phyloP scores from a whole-genome alignment of 352 stramenopile genomes.

The Phytophthora kernoviae region DNA sequence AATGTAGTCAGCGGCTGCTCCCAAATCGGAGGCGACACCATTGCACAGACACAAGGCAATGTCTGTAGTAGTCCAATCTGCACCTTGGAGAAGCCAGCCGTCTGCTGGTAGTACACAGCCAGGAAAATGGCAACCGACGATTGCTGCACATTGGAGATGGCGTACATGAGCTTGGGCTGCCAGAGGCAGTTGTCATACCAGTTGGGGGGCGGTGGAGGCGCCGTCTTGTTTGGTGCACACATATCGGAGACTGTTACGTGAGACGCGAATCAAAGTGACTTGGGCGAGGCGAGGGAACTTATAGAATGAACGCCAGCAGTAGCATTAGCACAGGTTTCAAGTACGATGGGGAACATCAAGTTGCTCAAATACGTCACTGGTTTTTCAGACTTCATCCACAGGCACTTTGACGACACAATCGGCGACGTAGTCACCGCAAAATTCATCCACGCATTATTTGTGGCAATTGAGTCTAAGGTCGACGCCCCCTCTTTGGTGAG shows the following conservation, averaged over 20 bases:
- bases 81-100: constrained; percentile 62
- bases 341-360: background rate
- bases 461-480: constrained; percentile 1
- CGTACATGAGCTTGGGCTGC: constrained; percentile 81
- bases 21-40: constrained; percentile 71
- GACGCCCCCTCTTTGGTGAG: constrained; percentile 12
- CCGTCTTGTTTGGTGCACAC: constrained; percentile 13
- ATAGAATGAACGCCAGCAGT: constrained; percentile 20
- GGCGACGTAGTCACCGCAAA: constrained; percentile 22
- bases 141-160: constrained; percentile 52
- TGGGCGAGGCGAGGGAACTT: constrained; percentile 5
- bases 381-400: constrained; percentile 31
- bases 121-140: constrained; percentile 77
- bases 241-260: constrained; percentile 12
- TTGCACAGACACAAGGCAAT: constrained; percentile 59
- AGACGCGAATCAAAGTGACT: constrained; percentile 9
- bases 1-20: constrained; percentile 63
- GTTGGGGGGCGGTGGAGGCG: constrained; percentile 9
- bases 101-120: constrained; percentile 71
- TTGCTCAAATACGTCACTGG: constrained; percentile 3
- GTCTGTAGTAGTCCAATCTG: constrained; percentile 77
- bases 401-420: constrained; percentile 20
- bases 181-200: constrained; percentile 39
- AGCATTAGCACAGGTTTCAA: too few relatives aligned
- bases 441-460: constrained; percentile 34